A percentile compares a stretch with the other conserved stretches of the same genome.
Conservation (phyloP, 805 yeast species). For the Candida rishiriensis region DNA sequence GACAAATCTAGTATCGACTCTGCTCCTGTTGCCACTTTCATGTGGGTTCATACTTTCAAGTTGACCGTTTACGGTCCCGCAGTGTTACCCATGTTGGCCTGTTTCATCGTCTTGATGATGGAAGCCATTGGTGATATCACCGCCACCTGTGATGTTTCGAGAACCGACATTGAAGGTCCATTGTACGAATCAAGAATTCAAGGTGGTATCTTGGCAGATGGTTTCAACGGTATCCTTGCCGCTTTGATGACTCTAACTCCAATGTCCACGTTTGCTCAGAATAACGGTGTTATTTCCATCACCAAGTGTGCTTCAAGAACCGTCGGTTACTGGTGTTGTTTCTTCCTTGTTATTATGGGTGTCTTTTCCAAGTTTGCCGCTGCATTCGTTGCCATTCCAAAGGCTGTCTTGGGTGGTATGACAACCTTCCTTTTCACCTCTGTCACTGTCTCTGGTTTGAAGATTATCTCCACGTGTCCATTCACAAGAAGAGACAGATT, state of each 20-base stretch:
- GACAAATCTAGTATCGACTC: conserved; percentile 47
- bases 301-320: conserved; percentile 87
- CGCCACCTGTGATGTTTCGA: conserved; percentile 88
- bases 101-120: conserved; percentile 79
- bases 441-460: conserved; percentile 56
- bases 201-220: conserved; percentile 91
- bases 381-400: conserved; percentile 80
- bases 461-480: conserved; percentile 48
- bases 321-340: conserved; percentile 49
- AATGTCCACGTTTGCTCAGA: conserved; percentile 88
- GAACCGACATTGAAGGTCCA: conserved; percentile 79
- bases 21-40: conserved; percentile 80
- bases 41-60: conserved; percentile 85
- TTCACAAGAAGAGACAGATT: conserved; percentile 56
- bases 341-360: conserved; percentile 83
- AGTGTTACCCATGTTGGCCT: conserved; percentile 80
- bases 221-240: conserved; percentile 71
- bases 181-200: conserved; percentile 80
- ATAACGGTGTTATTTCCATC: conserved; percentile 89
- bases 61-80: conserved; percentile 77
- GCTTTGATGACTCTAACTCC: conserved; percentile 85
- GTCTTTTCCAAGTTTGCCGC: conserved; percentile 83
- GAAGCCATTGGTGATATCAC: conserved; percentile 95
- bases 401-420: conserved; percentile 85
- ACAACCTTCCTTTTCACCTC: conserved; percentile 52